Percentiles rank a stretch among this genome's conserved stretches.
phyloP scores from a whole-genome alignment of 2,329 filamentous ascomycete genomes.

The Fusarium sp. region DNA sequence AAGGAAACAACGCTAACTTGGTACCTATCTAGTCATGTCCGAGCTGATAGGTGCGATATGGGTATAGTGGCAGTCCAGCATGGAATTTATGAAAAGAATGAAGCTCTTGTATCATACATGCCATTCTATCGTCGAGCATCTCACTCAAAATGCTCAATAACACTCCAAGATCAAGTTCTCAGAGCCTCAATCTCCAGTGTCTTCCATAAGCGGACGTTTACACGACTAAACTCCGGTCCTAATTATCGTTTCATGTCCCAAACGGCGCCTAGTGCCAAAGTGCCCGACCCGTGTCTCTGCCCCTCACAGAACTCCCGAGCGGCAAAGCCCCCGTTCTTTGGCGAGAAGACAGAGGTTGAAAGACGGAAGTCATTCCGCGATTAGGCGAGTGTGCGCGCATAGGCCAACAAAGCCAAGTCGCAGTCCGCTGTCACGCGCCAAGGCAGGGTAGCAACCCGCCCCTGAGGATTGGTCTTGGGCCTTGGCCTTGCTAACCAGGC shows the following conservation, averaged over 20 bases:
- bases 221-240: constrained; percentile 12
- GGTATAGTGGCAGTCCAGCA: not conserved
- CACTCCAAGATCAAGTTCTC: not conserved
- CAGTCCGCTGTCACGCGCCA: constrained; percentile 46
- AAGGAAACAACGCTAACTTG: not conserved
- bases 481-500: constrained; percentile 30
- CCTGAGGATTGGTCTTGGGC: constrained; percentile 15
- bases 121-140: not conserved
- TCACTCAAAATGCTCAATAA: not conserved
- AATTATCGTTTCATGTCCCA: constrained; percentile 34
- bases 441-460: constrained; percentile 37
- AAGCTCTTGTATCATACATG: not conserved
- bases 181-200: not conserved
- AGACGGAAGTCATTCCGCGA: constrained; percentile 45
- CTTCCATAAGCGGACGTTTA: constrained; percentile 14
- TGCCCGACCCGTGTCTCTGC: constrained; percentile 5
- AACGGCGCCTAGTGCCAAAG: constrained; percentile 19
- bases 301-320: constrained; percentile 1
- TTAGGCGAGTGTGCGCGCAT: constrained; percentile 48
- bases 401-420: constrained; percentile 27
- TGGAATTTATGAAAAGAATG: no score
- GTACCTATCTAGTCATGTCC: not conserved
- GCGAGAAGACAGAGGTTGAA: constrained; percentile 13
- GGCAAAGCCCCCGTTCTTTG: constrained; percentile 9
- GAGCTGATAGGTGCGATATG: not conserved